Conservation (phyloP, 495 filamentous ascomycete species). For the Talaromyces adpressus region DNA sequence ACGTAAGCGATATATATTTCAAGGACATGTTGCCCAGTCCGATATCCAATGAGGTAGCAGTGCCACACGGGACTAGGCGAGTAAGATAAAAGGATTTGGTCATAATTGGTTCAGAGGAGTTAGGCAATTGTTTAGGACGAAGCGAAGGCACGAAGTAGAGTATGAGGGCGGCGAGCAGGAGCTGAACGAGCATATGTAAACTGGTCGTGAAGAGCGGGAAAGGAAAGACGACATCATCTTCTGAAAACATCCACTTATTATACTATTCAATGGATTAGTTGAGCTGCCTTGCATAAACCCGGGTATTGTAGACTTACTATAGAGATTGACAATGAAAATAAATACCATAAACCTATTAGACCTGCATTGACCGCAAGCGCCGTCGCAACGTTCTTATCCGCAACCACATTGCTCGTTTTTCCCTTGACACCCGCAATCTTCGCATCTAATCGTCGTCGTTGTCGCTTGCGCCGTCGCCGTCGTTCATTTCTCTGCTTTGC, state of each 20-base stretch:
- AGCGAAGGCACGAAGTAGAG: slow-evolving; percentile 79
- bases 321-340: slow-evolving; percentile 91
- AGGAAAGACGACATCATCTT: slow-evolving; percentile 77
- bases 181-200: slow-evolving; percentile 94
- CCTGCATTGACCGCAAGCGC: slow-evolving; percentile 61
- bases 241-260: slow-evolving; percentile 99
- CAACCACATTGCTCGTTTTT: slow-evolving; percentile 27
- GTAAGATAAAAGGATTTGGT: slow-evolving; percentile 87
- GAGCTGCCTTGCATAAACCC: neutral
- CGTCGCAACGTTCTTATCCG: slow-evolving; percentile 63
- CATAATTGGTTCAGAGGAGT: slow-evolving; percentile 62
- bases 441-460: slow-evolving; percentile 67
- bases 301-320: slow-evolving; percentile 53
- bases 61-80: slow-evolving; percentile 86
- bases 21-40: slow-evolving; percentile 93
- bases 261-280: slow-evolving; percentile 49
- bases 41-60: slow-evolving; percentile 92
- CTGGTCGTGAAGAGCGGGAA: slow-evolving; percentile 96
- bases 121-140: slow-evolving; percentile 55
- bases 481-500: slow-evolving; percentile 60
- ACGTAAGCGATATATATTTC: slow-evolving; percentile 92
- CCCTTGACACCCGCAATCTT: slow-evolving; percentile 52
- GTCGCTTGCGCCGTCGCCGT: slow-evolving; percentile 52
- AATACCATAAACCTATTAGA: slow-evolving; percentile 86
- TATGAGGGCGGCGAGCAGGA: slow-evolving; percentile 70